Conservation (phyloP, 1,284 basidiomycete species). For the Abortiporus biennis region DNA sequence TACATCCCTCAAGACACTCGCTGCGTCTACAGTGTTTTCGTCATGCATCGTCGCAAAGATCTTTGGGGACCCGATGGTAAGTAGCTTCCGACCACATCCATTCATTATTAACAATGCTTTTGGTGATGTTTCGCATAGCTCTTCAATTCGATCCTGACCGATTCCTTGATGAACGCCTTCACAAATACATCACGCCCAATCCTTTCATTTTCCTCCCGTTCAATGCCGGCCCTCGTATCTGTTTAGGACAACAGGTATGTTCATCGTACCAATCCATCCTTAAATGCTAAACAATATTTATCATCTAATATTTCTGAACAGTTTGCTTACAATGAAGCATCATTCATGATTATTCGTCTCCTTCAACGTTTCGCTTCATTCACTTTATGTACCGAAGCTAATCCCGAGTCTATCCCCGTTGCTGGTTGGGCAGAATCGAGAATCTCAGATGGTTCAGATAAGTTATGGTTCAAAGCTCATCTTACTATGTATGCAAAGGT, state of each 20-base stretch:
- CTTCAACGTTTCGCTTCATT: constrained; percentile 35
- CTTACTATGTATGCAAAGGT: constrained; percentile 4
- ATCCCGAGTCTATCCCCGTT: constrained; percentile 34
- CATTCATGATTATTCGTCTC: constrained; percentile 32
- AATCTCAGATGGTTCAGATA: constrained; percentile 2
- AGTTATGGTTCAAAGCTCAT: constrained; percentile 3
- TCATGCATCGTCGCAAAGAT: constrained; percentile 24
- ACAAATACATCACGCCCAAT: constrained; percentile 46
- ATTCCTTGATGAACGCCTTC: constrained; percentile 46
- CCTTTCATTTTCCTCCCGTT: constrained; percentile 52
- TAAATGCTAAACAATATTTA: too few species aligned
- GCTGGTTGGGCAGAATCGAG: constrained; percentile 29
- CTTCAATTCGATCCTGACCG: constrained; percentile 53
- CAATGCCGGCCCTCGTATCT: constrained; percentile 43
- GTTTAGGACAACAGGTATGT: constrained; percentile 42
- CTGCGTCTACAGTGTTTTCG: constrained; percentile 19
- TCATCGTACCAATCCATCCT: too few species aligned
- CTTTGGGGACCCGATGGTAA: constrained; percentile 23
- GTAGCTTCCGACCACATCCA: background rate
- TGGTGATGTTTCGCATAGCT: constrained; percentile 22
- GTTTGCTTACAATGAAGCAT: constrained; percentile 34
- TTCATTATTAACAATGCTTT: constrained; percentile 17
- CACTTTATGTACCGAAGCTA: constrained; percentile 29
- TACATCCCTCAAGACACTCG: constrained; percentile 18
- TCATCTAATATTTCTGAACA: constrained; percentile 10